These are phyloP conservation scores for Rhizopogon vinicolor DNA, from an alignment of 768 basidiomycete species.

Conservation along the genomic window DNA sequence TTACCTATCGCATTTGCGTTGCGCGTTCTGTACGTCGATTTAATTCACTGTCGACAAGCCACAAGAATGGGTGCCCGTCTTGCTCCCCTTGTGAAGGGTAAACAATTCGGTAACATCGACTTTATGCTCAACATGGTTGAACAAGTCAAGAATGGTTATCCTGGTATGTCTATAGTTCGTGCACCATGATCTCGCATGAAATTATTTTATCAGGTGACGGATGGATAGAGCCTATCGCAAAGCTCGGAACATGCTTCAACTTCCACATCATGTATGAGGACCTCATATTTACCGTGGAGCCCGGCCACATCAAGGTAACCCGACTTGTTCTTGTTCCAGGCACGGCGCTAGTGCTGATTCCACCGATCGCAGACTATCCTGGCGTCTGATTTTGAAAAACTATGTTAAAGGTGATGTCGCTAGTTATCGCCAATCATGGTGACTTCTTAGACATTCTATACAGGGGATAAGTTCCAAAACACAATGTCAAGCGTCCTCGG, in stretches of 20 bases:
- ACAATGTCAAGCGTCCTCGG: slow-evolving; percentile 51
- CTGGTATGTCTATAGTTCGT: slow-evolving; percentile 31
- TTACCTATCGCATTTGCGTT: slow-evolving; percentile 30
- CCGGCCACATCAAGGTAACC: slow-evolving; percentile 48
- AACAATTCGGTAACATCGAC: slow-evolving; percentile 42
- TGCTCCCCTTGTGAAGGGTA: slow-evolving; percentile 34
- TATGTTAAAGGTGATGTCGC: slow-evolving; percentile 47
- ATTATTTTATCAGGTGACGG: slow-evolving; percentile 35
- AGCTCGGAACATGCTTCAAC: slow-evolving; percentile 40
- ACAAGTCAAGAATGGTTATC: slow-evolving; percentile 40
- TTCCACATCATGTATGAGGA: slow-evolving; percentile 42
- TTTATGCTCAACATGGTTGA: slow-evolving; percentile 31
- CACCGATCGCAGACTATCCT: slow-evolving; percentile 32
- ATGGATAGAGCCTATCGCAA: slow-evolving; percentile 27
- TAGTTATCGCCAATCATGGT: neutral
- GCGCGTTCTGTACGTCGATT: slow-evolving; percentile 24
- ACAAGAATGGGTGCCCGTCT: slow-evolving; percentile 42
- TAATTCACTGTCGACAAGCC: slow-evolving; percentile 32
- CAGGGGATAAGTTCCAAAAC: slow-evolving; percentile 32
- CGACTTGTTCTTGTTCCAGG: neutral
- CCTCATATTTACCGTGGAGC: slow-evolving; percentile 43
- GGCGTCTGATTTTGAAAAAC: slow-evolving; percentile 52
- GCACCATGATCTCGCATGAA: neutral
- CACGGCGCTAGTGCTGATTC: too few species aligned
- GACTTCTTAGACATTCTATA: neutral